These are phyloP conservation scores for Exophiala aquamarina DNA, from an alignment of 2,329 filamentous ascomycete genomes.

Conservation along the genomic window DNA sequence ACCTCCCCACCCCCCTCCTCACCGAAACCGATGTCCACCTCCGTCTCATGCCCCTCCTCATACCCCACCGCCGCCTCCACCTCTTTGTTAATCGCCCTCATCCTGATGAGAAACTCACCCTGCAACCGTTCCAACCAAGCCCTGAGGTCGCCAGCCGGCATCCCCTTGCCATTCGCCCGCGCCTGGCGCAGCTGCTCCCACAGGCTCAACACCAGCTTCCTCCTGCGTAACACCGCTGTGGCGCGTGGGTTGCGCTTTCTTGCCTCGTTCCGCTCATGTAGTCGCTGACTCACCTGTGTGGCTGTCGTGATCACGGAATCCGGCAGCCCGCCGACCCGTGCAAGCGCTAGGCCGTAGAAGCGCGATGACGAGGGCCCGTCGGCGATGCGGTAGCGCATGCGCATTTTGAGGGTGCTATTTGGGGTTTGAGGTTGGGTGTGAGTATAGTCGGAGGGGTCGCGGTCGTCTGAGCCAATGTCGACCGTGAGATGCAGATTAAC, in stretches of 20 bases:
- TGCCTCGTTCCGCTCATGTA: conserved; percentile 59
- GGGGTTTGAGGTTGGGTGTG: conserved; percentile 17
- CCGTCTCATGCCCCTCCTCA: too few relatives aligned
- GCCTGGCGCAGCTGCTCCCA: conserved; percentile 72
- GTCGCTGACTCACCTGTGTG: conserved; percentile 61
- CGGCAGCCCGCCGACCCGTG: conserved; percentile 73
- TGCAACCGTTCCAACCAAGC: conserved; percentile 68
- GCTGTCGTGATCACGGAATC: conserved; percentile 66
- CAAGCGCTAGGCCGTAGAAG: conserved; percentile 83
- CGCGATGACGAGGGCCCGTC: conserved; percentile 69
- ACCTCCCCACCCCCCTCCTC: too few relatives aligned
- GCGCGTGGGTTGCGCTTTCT: conserved; percentile 61
- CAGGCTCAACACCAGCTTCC: conserved; percentile 72
- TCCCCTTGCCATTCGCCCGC: conserved; percentile 45
- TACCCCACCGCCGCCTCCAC: neutral
- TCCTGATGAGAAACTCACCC: conserved; percentile 69
- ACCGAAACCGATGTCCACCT: too few relatives aligned
- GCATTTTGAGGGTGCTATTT: conserved; percentile 55
- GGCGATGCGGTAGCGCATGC: conserved; percentile 82
- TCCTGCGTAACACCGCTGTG: conserved; percentile 59
- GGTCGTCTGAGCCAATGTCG: conserved; percentile 60
- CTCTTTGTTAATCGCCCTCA: conserved; percentile 62
- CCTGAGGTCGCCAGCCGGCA: conserved; percentile 63
- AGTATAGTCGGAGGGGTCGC: too few relatives aligned
- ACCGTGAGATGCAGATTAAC: conserved; percentile 79